phyloP scores from a whole-genome alignment of 768 basidiomycete species.

The Pleurotus tuber-regium region DNA sequence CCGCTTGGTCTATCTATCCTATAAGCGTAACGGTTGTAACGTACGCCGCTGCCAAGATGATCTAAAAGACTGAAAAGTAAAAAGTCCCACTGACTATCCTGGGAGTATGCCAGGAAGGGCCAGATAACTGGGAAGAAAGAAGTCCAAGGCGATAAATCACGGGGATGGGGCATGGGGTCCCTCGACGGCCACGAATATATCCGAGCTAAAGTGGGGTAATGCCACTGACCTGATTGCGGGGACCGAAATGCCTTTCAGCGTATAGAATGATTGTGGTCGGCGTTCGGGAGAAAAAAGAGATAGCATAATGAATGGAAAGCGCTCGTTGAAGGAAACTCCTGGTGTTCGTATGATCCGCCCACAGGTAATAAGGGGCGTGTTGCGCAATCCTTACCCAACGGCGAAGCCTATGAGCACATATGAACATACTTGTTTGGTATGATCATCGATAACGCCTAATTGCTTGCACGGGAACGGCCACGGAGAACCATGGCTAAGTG shows the following conservation, averaged over 20 bases:
- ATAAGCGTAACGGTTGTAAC: too few species aligned
- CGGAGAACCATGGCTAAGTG: background rate
- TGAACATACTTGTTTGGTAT: background rate
- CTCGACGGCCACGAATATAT: background rate
- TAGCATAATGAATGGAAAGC: background rate
- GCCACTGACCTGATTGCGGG: background rate
- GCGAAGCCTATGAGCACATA: background rate
- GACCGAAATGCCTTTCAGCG: background rate
- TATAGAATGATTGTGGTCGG: background rate
- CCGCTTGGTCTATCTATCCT: too few species aligned
- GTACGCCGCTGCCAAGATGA: background rate
- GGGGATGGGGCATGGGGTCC: constrained; percentile 3
- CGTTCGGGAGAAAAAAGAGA: background rate
- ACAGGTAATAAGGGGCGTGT: background rate
- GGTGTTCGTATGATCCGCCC: background rate
- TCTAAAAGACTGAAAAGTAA: background rate
- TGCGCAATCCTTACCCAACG: background rate
- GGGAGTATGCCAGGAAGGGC: background rate
- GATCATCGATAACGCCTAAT: background rate
- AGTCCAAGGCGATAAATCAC: background rate
- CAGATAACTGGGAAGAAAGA: background rate
- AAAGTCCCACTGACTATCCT: constrained; percentile 2
- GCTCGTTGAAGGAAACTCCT: background rate
- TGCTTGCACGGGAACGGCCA: background rate
- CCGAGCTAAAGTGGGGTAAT: background rate